Evolutionary conservation across 2,329 filamentous ascomycete species (phyloP), one percentile per base, ranked within the genome.

Genomic region (Zymoseptoria brevis): DNA sequence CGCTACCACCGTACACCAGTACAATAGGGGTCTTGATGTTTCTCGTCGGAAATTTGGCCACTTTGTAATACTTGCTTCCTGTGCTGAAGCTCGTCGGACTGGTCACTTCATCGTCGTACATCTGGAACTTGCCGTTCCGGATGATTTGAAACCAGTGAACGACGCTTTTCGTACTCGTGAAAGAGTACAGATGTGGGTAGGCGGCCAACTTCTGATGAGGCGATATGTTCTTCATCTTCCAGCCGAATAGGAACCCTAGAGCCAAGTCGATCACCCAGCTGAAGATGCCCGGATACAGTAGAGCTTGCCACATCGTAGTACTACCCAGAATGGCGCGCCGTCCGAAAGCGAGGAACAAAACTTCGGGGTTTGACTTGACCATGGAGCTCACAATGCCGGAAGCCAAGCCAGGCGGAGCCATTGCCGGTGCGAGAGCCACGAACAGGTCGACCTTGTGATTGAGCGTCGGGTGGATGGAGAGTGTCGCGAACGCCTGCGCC

Each of bases 141-240:
- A 99, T 99, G 71, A 99, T 96, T 72, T 99, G 94, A 73, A 99
- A 99, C 94, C 94, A 99, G 72, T 99, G 94, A 0, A 99, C 94
- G 8, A 99, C 91, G 19, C 87, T 92, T 76, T 99, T 99, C 59
- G 91, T 96, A 72, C 90, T 96, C 0, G 93, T 96, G 73, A 93
- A 97, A 0, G 92, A 96, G 77, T 96, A 99, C 0, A 99, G 78
- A 76, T 99, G 94, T 8, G 93, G 88, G 72, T 99, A 99, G 1
- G 91, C 91, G 2, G 94, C 94, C 19, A 99, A 83, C 72, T 99
- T 99, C 74, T 99, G 94, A 59, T 87, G 86, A 0, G 84, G 77
- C 8, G 85, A 85, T 62, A 99, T 96, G 72, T 97, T 99, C 60
- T 80, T 79, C 3, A 87, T 88, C 61, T 83, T 84, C 94, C 94